Conservation (phyloP, 2,329 filamentous ascomycete species). For the Talaromyces piceae region DNA sequence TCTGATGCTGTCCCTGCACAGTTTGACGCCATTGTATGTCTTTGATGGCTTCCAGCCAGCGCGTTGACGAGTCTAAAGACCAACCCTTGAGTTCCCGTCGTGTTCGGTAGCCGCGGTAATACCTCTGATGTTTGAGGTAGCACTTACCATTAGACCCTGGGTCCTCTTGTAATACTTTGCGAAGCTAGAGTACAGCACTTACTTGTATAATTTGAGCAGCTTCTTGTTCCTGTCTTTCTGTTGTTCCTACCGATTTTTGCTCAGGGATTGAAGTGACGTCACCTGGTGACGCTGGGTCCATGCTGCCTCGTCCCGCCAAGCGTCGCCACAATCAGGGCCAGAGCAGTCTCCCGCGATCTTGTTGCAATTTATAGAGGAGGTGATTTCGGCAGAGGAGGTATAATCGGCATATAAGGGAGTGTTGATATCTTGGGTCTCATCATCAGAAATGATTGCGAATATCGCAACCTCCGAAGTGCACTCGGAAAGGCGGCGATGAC, state of each 20-base stretch:
- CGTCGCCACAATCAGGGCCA: background rate
- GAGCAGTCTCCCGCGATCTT: too few relatives aligned
- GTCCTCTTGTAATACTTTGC: background rate
- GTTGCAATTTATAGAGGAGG: too few relatives aligned
- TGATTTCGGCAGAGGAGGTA: too few relatives aligned
- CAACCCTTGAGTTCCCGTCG: slow-evolving; percentile 12
- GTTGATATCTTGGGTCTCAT: background rate
- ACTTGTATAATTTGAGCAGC: slow-evolving; percentile 8
- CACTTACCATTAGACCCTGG: background rate
- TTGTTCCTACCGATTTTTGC: background rate
- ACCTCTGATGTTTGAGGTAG: slow-evolving; percentile 1
- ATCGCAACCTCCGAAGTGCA: background rate
- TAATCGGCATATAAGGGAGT: too few relatives aligned
- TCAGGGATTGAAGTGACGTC: slow-evolving; percentile 5
- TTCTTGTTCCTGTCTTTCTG: background rate
- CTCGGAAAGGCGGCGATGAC: background rate
- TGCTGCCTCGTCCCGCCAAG: background rate
- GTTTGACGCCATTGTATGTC: slow-evolving; percentile 50
- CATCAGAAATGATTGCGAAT: background rate
- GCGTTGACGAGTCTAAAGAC: slow-evolving; percentile 9
- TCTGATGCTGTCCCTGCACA: slow-evolving; percentile 36
- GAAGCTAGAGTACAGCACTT: background rate
- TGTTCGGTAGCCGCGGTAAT: slow-evolving; percentile 12
- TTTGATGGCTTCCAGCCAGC: slow-evolving; percentile 36
- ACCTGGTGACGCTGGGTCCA: background rate